phyloP scores from a whole-genome alignment of 2,329 filamentous ascomycete species.

The Penicillium nordicum region DNA sequence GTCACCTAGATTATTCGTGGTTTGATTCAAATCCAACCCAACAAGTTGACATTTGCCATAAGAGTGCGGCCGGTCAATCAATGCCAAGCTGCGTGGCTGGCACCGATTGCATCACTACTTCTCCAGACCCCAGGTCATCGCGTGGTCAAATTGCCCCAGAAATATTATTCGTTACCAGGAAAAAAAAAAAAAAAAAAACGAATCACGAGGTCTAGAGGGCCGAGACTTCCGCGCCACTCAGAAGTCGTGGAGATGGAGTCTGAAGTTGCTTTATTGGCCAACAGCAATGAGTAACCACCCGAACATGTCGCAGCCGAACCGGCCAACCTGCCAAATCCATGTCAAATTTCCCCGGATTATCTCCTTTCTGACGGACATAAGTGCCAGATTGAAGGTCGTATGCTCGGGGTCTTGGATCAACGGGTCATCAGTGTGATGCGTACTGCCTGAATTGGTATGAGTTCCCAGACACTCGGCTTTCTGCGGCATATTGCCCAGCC shows the following conservation, averaged over 20 bases:
- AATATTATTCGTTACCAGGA: conserved; percentile 6
- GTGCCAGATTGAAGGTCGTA: background rate
- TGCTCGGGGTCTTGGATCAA: conserved; percentile 9
- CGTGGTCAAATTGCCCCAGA: background rate
- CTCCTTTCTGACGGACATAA: conserved; percentile 1
- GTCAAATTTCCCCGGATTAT: conserved; percentile 19
- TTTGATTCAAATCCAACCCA: background rate
- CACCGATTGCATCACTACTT: conserved; percentile 17
- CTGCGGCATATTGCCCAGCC: background rate
- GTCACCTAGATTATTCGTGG: background rate
- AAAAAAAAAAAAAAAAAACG: background rate
- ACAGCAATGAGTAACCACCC: background rate
- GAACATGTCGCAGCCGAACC: background rate
- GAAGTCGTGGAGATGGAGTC: conserved; percentile 3
- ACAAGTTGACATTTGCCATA: background rate
- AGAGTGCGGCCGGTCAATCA: too few relatives aligned
- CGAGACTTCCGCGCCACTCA: conserved; percentile 13
- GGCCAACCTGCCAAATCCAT: conserved; percentile 3
- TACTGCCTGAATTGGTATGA: background rate
- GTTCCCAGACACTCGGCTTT: background rate
- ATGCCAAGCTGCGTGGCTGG: conserved; percentile 8
- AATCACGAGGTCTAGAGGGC: conserved; percentile 12
- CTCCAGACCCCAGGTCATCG: background rate
- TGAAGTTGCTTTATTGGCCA: conserved; percentile 2
- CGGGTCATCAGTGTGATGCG: conserved; percentile 19